Base-by-base conservation (phyloP, 1,139 yeast species). In the Pichia sp. region DNA sequence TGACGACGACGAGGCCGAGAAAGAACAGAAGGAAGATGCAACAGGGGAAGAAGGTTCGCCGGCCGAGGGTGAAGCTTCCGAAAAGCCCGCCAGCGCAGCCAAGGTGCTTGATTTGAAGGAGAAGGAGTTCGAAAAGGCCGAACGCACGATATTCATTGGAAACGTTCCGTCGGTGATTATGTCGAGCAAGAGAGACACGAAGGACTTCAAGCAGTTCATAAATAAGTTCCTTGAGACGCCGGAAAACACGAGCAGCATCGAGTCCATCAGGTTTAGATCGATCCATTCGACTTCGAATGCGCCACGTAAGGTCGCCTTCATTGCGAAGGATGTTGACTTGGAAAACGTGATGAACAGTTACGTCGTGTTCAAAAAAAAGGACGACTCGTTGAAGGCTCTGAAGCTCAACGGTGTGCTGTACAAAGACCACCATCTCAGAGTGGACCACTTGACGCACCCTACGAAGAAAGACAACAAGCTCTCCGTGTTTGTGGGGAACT, bases 401-500 rank as follows among this genome's bases (percentile, higher is more conserved):
- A 64, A 69, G 50, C 71, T 85, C 54, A 95, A 95, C 68, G 96
- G 89, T 41, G 69, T 76, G 6, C 75, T 85, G 8, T 87, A 90
- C 67, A 79, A 79, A 56, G 80, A 80, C 52, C 84, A 84, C 67
- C 98, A 93, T 68, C 69, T 95, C 56, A 80, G 98, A 66, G 95
- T 93, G 20, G 99, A 95, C 70, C 91, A 91, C 57, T 87, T 92
- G 20, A 81, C 95, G 0, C 97, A 92, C 68, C 99, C 99, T 27
- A 77, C 91, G 6, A 82, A 86, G 60, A 92, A 88, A 65, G 96
- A 90, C 65, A 85, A 86, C 69, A 87, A 84, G 67, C 79, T 91
- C 61, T 85, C 95, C 42, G 81, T 95, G 41, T 95, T 95, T 69
- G 93, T 95, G 38, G 99, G 99, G 38, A 93, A 93, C 69, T 77